Base-by-base conservation (phyloP, 805 yeast species). In the Wickerhamiella musiphila region DNA sequence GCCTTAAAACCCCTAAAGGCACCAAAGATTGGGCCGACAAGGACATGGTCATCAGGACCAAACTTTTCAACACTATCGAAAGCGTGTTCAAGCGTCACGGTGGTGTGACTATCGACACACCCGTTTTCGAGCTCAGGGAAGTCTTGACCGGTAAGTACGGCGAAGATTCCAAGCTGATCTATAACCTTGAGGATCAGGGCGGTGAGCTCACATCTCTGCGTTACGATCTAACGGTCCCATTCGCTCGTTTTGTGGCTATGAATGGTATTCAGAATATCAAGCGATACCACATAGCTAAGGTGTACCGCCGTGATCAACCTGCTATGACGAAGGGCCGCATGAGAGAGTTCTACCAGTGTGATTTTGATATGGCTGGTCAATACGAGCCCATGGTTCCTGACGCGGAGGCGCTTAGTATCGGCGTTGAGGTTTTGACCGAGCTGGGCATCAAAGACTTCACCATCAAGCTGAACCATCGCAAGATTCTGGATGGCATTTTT, bases 281-380 rank as follows among this genome's bases (percentile, higher is more conserved):
- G 60, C 69, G 99, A 52, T 90, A 73, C 54, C 99, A 90, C 60
- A 81, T 90, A 42, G 98, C 99, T 45, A 90, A 90, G 56, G 99
- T 90, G 34, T 90, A 90, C 60, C 74, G 99, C 63, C 78, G 99
- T 60, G 99, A 90, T 54, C 99, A 90, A 59, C 99, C 99, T 4
- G 99, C 99, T 6, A 90, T 90, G 98, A 86, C 96, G 32, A 90
- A 90, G 59, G 99, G 99, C 39, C 72, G 99, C 59, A 90, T 90
- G 98, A 78, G 99, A 68, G 99, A 90, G 58, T 90, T 90, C 51
- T 90, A 90, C 57, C 99, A 90, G 61, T 90, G 99, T 64, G 99
- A 90, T 61, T 79, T 90, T 48, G 99, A 90, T 56, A 65, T 90
- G 49, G 99, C 99, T 15, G 99, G 99, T 33, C 57, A 55, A 35